Conservation (phyloP, 192 early-diverging fungal genomes). For the Backusella sp. region DNA sequence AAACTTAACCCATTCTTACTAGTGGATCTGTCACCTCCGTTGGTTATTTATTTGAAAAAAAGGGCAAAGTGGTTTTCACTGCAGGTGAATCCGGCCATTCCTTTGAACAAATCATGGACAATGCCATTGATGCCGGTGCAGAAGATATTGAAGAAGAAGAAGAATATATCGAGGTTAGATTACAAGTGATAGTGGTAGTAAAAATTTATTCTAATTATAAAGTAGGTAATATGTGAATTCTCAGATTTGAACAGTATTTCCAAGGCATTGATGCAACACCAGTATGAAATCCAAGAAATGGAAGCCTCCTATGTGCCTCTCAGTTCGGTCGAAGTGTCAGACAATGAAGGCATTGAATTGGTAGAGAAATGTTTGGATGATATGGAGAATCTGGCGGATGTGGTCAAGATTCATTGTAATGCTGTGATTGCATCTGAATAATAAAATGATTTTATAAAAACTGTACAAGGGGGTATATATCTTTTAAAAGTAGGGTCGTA, state of each 20-base stretch:
- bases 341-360: slow-evolving; percentile 41
- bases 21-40: slow-evolving; percentile 64
- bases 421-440: slow-evolving; percentile 30
- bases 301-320: slow-evolving; percentile 56
- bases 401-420: slow-evolving; percentile 58
- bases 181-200: too few relatives aligned
- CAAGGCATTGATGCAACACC: slow-evolving; percentile 37
- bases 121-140: slow-evolving; percentile 56
- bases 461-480: background rate
- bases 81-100: slow-evolving; percentile 39
- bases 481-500: slow-evolving; percentile 61
- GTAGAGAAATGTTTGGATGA: slow-evolving; percentile 50
- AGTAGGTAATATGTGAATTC: slow-evolving; percentile 51
- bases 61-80: slow-evolving; percentile 57
- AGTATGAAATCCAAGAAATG: slow-evolving; percentile 59
- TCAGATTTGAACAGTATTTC: slow-evolving; percentile 48
- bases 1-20: too few relatives aligned
- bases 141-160: slow-evolving; percentile 59
- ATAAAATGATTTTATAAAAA: background rate
- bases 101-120: slow-evolving; percentile 57
- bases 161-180: slow-evolving; percentile 41
- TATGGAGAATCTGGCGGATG: slow-evolving; percentile 64
- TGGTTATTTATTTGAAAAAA: slow-evolving; percentile 67
- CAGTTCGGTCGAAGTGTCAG: slow-evolving; percentile 40
- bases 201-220: too few relatives aligned